Evolutionary conservation across 352 stramenopile genomes (phyloP).

Genomic region (Phytophthora sansomeana): DNA sequence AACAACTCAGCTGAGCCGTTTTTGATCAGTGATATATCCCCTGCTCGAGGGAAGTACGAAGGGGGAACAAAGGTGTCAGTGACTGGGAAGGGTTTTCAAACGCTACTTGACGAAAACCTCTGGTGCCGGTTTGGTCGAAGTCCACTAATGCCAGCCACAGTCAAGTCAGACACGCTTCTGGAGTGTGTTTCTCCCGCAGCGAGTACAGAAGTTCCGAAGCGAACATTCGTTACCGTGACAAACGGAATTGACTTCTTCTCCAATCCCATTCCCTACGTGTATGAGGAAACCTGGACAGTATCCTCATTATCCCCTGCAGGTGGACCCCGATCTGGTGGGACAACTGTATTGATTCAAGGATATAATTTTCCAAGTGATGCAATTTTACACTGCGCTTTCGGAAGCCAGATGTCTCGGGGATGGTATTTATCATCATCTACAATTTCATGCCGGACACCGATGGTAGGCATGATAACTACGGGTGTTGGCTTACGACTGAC

Average conservation of each 20-base stretch:
- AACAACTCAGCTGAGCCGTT: conserved; percentile 35
- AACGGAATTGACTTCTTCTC: conserved; percentile 62
- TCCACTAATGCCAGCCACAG: conserved; percentile 28
- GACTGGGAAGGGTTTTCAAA: conserved; percentile 51
- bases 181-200: conserved; percentile 47
- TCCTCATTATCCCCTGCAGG: conserved; percentile 28
- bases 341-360: conserved; percentile 44
- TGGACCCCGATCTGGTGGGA: conserved; percentile 47
- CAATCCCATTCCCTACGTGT: conserved; percentile 63
- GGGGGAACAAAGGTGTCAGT: conserved; percentile 59
- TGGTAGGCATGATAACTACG: not conserved
- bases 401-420: conserved; percentile 19
- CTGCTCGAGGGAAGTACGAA: conserved; percentile 38
- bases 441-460: conserved; percentile 38
- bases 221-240: conserved; percentile 65
- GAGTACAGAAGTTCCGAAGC: conserved; percentile 24
- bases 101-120: conserved; percentile 32
- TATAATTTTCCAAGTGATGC: conserved; percentile 39
- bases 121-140: conserved; percentile 69
- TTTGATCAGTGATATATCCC: conserved; percentile 37
- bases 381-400: conserved; percentile 49
- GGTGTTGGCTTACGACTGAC: conserved; percentile 53
- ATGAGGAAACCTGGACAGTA: conserved; percentile 52
- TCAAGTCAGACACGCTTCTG: conserved; percentile 52
- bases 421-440: conserved; percentile 36